phyloP scores from a whole-genome alignment of 2,329 filamentous ascomycete genomes.

The Chaetomium sp. region DNA sequence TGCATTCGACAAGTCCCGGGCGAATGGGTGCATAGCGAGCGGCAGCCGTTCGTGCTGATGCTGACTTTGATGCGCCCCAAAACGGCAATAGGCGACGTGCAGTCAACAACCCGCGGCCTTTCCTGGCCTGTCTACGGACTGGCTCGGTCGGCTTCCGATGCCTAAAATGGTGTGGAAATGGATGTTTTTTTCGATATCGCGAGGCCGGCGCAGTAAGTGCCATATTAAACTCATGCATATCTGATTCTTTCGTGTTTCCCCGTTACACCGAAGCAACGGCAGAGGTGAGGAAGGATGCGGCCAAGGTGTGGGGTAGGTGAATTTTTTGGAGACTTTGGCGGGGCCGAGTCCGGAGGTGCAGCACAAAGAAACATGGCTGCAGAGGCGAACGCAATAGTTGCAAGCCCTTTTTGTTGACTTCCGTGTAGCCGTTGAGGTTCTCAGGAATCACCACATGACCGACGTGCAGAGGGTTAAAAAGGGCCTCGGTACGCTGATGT shows the following conservation, averaged over 20 bases:
- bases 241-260: background rate
- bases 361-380: background rate
- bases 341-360: background rate
- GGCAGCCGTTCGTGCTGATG: too few relatives aligned
- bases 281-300: background rate
- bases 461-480: background rate
- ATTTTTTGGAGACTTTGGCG: background rate
- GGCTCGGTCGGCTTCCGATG: background rate
- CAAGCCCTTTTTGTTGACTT: background rate
- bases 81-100: too few relatives aligned
- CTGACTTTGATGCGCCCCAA: too few relatives aligned
- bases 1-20: too few relatives aligned
- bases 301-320: slow-evolving; percentile 10
- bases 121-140: background rate
- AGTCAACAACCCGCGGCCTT: background rate
- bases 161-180: background rate
- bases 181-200: background rate
- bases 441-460: slow-evolving; percentile 5
- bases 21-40: too few relatives aligned
- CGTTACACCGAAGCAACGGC: background rate
- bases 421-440: background rate
- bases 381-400: background rate
- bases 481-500: background rate
- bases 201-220: background rate
- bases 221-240: background rate